These are phyloP conservation scores for Fusarium aywerte DNA, from an alignment of 2,329 filamentous ascomycete species.

Conservation along the genomic window DNA sequence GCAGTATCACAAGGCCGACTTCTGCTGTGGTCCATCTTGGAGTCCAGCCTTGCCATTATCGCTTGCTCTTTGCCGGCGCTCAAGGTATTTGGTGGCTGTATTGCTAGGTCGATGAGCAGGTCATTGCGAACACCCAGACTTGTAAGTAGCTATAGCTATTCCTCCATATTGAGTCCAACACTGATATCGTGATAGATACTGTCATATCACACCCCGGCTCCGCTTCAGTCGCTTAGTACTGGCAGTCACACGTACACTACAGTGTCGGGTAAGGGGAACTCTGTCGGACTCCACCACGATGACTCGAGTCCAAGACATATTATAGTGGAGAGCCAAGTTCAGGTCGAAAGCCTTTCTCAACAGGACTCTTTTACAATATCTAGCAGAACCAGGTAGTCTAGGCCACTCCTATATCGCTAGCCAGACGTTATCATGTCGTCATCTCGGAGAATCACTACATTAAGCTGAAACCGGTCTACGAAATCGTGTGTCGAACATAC, in stretches of 20 bases:
- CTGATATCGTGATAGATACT: neutral
- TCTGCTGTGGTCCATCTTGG: slow-evolving; percentile 25
- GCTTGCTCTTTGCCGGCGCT: slow-evolving; percentile 23
- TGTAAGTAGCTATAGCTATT: neutral
- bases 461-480: too few species aligned
- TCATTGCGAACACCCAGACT: slow-evolving; percentile 9
- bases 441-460: too few species aligned
- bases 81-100: slow-evolving; percentile 19
- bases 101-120: slow-evolving; percentile 9
- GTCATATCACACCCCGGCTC: neutral
- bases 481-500: too few species aligned
- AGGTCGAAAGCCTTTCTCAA: neutral
- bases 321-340: neutral
- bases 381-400: neutral
- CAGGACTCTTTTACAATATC: neutral
- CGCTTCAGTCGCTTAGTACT: neutral
- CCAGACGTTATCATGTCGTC: too few species aligned
- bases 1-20: slow-evolving; percentile 18
- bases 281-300: slow-evolving; percentile 22
- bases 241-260: slow-evolving; percentile 9
- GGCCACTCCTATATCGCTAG: too few species aligned
- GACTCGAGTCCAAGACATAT: slow-evolving; percentile 25
- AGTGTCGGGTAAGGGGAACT: slow-evolving; percentile 6
- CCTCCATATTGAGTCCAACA: fast-evolving
- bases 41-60: slow-evolving; percentile 27